phyloP scores from a whole-genome alignment of 768 basidiomycete genomes.

The Pleurotus pulmonarius region DNA sequence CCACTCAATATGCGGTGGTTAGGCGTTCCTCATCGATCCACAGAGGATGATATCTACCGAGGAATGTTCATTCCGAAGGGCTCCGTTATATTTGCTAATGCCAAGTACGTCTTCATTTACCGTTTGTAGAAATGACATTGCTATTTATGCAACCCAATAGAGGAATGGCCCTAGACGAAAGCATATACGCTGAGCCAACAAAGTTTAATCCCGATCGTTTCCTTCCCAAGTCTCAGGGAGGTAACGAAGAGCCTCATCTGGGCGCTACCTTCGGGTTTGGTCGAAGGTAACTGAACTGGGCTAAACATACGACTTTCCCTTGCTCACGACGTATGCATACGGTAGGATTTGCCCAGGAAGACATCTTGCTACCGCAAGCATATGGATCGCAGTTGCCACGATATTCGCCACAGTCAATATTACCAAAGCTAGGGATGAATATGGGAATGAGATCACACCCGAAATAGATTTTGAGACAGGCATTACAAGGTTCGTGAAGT shows the following conservation, averaged over 20 bases:
- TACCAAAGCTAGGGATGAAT: slow-evolving; percentile 31
- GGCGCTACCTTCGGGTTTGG: slow-evolving; percentile 21
- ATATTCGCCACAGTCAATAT: slow-evolving; percentile 45
- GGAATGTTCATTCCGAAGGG: slow-evolving; percentile 18
- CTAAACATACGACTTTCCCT: not conserved
- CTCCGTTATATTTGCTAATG: slow-evolving; percentile 14
- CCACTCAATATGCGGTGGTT: not conserved
- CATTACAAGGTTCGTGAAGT: slow-evolving; percentile 33
- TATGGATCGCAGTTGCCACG: slow-evolving; percentile 42
- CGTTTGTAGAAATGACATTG: no score
- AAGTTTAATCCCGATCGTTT: slow-evolving; percentile 4
- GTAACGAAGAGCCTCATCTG: slow-evolving; percentile 20
- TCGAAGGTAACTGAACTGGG: not conserved
- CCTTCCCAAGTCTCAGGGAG: slow-evolving; percentile 13
- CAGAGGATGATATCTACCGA: slow-evolving; percentile 16
- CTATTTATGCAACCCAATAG: not conserved
- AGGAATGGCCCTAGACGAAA: not conserved
- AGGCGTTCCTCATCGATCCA: not conserved
- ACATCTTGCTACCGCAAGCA: slow-evolving; percentile 43
- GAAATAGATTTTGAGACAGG: slow-evolving; percentile 33
- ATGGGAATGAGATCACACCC: slow-evolving; percentile 39
- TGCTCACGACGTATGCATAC: not conserved
- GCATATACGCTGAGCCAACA: not conserved
- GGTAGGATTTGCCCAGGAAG: slow-evolving; percentile 52
- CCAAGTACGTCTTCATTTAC: not conserved